Conservation (phyloP, 352 stramenopile genomes). For the Globisporangium spinosum region DNA sequence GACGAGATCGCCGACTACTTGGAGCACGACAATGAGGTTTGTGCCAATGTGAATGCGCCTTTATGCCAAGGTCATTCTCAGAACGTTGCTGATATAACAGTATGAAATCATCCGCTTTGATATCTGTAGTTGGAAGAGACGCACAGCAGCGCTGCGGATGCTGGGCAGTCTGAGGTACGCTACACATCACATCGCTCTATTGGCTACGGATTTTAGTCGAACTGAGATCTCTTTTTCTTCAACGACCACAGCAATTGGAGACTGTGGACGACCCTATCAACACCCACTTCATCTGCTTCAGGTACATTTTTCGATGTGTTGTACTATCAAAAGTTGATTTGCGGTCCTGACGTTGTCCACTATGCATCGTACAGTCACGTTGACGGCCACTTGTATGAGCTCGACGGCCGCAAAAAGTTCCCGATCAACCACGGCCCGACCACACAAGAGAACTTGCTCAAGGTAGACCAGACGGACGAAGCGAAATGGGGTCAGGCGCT, state of each 20-base stretch:
- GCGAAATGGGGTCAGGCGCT: neutral
- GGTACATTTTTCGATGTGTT: conserved; percentile 26
- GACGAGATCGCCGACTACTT: conserved; percentile 84
- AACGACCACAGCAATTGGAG: conserved; percentile 65
- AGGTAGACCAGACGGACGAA: conserved; percentile 28
- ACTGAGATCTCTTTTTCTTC: neutral
- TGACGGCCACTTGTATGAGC: conserved; percentile 92
- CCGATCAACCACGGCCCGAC: conserved; percentile 93
- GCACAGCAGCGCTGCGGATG: conserved; percentile 88
- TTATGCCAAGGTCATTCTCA: neutral
- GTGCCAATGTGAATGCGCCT: neutral
- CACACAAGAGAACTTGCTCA: conserved; percentile 80
- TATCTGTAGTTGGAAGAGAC: conserved; percentile 82
- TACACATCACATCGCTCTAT: neutral
- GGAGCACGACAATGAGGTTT: conserved; percentile 87
- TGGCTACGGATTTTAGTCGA: neutral
- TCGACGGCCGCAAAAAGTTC: conserved; percentile 94
- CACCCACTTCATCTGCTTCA: conserved; percentile 97
- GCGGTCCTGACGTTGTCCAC: neutral
- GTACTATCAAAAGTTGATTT: neutral
- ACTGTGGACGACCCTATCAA: conserved; percentile 91
- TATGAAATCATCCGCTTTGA: neutral
- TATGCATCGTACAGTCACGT: conserved; percentile 49
- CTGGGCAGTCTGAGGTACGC: conserved; percentile 83
- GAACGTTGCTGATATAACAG: neutral